These are phyloP conservation scores for Fragaria vesca DNA, from an alignment of 306 rosid genomes.

Conservation along the genomic window DNA sequence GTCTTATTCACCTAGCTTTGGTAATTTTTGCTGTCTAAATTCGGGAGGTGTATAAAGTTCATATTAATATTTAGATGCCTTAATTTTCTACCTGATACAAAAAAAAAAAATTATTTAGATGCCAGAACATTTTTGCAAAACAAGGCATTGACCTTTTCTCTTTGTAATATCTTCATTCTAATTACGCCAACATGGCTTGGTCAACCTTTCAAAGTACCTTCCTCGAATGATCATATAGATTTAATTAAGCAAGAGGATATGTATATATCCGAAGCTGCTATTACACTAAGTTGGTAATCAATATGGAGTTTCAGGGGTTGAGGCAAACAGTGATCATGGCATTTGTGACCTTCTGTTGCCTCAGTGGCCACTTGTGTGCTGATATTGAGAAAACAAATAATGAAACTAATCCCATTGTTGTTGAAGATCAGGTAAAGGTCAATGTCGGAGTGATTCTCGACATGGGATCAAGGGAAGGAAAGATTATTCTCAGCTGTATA, in stretches of 20 bases:
- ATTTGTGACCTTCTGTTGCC: not conserved
- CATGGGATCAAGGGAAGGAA: constrained; percentile 18
- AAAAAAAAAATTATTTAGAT: not conserved
- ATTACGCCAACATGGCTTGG: not conserved
- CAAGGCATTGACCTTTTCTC: not conserved
- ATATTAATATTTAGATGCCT: too few relatives aligned
- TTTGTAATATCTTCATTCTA: not conserved
- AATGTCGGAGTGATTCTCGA: constrained; percentile 14
- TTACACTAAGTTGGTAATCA: not conserved
- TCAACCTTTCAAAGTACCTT: not conserved
- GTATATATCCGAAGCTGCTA: not conserved
- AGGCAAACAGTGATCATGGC: not conserved
- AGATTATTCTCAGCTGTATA: constrained; percentile 6
- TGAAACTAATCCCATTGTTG: not conserved
- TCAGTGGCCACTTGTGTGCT: not conserved
- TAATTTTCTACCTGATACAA: too few relatives aligned
- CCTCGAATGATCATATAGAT: not conserved
- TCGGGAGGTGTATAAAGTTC: not conserved
- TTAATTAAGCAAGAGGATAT: not conserved
- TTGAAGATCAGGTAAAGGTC: not conserved
- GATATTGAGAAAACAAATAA: not conserved
- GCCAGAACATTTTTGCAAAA: not conserved
- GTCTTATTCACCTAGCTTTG: not conserved
- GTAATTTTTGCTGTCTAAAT: not conserved
- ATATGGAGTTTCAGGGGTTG: not conserved